Base-by-base conservation (phyloP, 345 rosid species). In the Lumnitzera racemosa region DNA sequence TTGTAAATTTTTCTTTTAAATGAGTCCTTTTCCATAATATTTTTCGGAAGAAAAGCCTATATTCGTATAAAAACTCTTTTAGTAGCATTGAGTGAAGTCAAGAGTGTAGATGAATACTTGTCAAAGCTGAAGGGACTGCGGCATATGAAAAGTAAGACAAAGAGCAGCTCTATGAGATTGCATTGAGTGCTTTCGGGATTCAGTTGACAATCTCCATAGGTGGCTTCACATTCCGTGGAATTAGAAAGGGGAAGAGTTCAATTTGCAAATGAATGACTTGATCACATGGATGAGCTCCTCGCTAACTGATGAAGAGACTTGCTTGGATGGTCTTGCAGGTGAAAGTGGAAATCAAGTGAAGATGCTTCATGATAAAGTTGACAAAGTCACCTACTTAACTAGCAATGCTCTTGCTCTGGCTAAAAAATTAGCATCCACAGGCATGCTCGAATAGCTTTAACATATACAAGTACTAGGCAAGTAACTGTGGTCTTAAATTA, bases 321-420 rank as follows among this genome's bases (percentile, higher is more conserved):
- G 97, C 73, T 53, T 83, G 60, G 97, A 84, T 63, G 99, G 96
- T 31, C 86, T 87, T 54, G 79, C 67, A 15, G 85, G 74, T 27
- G 61, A 51, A 11, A 72, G 24, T 15, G 58, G 65, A 24, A 70
- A 62, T 43, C 78, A 63, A 31, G 74, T 82, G 29, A 65, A 57
- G 62, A 24, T 62, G 64, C 20, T 84, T 50, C 72, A 62, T 23
- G 62, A 58, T 12, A 75, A 69, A 62, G 90, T 87, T 57, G 25
- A 71, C 11, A 81, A 62, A 31, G 67, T 71, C 15, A 64, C 76
- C 51, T 85, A 85, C 61, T 17, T 84, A 11, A 74, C 95, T 0
- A 92, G 97, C 53, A 92, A 84, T 53, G 90, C 99, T 4, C 78
- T 89, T 63, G 99, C 96, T 61, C 86, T 89, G 59, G 81, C 81